Conservation (phyloP, 257 asterid genomes). For the Agastache rugosa region DNA sequence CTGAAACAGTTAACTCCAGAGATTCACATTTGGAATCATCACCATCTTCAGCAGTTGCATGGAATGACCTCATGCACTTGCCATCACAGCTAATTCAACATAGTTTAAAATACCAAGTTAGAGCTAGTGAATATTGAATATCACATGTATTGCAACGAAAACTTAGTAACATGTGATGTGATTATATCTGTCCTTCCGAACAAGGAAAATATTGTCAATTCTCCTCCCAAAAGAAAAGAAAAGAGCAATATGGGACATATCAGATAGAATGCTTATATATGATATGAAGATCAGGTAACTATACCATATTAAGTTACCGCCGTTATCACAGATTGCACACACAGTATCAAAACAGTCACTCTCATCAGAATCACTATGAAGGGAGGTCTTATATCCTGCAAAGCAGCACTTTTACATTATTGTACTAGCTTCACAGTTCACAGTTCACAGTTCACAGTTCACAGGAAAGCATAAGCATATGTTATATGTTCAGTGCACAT, state of each 20-base stretch:
- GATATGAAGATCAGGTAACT: conserved; percentile 11
- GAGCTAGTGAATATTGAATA: neutral
- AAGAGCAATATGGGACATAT: neutral
- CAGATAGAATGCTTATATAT: conserved; percentile 6
- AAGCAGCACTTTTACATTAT: conserved; percentile 27
- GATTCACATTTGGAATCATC: conserved; percentile 63
- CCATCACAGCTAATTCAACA: conserved; percentile 72
- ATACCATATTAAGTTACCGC: conserved; percentile 30
- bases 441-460: no score
- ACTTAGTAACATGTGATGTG: neutral
- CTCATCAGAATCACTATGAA: conserved; percentile 49
- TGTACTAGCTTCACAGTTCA: conserved; percentile 21
- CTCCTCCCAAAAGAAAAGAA: neutral
- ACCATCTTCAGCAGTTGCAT: conserved; percentile 69
- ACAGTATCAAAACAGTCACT: conserved; percentile 65
- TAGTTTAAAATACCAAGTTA: conserved; percentile 12
- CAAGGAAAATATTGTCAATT: neutral
- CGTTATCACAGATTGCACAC: conserved; percentile 68
- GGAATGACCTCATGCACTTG: conserved; percentile 92
- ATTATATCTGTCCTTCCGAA: neutral
- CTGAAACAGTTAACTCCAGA: conserved; percentile 60
- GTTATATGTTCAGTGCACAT: neutral
- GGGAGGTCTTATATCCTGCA: conserved; percentile 57
- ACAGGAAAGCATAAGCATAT: neutral
- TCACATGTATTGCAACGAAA: neutral